Evolutionary conservation across 2,329 filamentous ascomycete species (phyloP), one percentile per base, ranked within the genome.

Genomic region (Ceratocystis harringtonii): DNA sequence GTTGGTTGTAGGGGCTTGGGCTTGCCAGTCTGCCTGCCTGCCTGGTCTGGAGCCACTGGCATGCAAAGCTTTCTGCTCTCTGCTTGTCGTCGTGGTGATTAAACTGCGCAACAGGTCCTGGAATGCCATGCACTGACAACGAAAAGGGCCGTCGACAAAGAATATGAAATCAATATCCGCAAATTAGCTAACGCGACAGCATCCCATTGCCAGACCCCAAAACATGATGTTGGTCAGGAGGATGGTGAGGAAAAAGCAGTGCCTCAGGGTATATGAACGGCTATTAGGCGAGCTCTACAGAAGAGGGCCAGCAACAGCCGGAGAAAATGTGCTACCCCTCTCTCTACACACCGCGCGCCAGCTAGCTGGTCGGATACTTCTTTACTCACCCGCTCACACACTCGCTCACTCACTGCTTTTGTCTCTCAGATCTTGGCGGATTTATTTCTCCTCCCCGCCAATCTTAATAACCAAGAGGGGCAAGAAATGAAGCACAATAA

Each of bases 391-490:
- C 44, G 3, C n/a, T 12, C 48, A 22, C 4, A 28, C 28, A 5
- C 28, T 28, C 28, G 28, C 28, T 5, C 28, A 8, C 41, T 22
- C 45, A 22, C 12, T 12, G 8, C 8, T 19, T 12, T 52, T 5
- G 36, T 41, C 10, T 41, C 25, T 58, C 55, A 3, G 55, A 19
- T 58, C 25, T 41, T 36, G 55, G 55, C 17, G 55, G 55, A 32
- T 58, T 58, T 58, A 58, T 58, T 58, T 58, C 28, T 58, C 55
- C 55, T 19, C 30, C 28, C 55, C 55, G 55, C 22, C 28, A 58
- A 58, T 58, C 55, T 58, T n/a, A 32, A 36, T 30, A 17, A 36
- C 12, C 5, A 7, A 32, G 55, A 4, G 55, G 28, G 10, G 48
- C 45, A 50, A 22, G n/a, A 50, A 22, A 50, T 19, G 45, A 30